Evolutionary conservation across 2,329 filamentous ascomycete genomes (phyloP).

Genomic region (Moelleriella libera): DNA sequence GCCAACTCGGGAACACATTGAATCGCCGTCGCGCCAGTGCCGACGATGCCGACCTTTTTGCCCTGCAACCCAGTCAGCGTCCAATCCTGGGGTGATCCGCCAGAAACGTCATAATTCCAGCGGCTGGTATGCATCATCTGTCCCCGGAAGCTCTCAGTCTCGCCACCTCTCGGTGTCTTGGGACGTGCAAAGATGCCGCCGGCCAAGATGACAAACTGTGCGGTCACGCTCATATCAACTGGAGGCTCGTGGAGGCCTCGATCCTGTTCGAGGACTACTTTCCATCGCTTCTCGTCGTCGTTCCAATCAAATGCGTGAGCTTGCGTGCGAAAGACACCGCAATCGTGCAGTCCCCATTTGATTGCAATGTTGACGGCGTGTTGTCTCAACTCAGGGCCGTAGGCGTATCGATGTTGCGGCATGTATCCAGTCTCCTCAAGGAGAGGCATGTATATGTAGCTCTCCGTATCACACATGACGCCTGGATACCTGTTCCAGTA

Average conservation of each 20-base stretch:
- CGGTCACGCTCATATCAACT: slow-evolving; percentile 15
- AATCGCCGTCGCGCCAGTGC: slow-evolving; percentile 35
- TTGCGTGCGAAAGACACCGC: slow-evolving; percentile 25
- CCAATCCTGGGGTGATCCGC: slow-evolving; percentile 23
- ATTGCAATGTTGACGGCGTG: slow-evolving; percentile 27
- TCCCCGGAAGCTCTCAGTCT: slow-evolving; percentile 25
- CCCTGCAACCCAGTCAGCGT: slow-evolving; percentile 28
- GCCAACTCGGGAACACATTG: slow-evolving; percentile 6
- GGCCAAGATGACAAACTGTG: slow-evolving; percentile 24
- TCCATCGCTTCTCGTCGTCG: slow-evolving; percentile 16
- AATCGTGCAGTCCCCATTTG: slow-evolving; percentile 23
- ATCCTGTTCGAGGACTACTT: slow-evolving; percentile 8
- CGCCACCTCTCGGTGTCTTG: slow-evolving; percentile 26
- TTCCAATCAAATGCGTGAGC: slow-evolving; percentile 31
- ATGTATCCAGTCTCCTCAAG: slow-evolving; percentile 47
- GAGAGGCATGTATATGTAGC: slow-evolving; percentile 44
- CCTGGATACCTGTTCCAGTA: slow-evolving; percentile 37
- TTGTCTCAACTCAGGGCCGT: slow-evolving; percentile 25
- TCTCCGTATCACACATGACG: slow-evolving; percentile 42
- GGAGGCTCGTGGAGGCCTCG: slow-evolving; percentile 9
- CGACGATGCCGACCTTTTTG: slow-evolving; percentile 32
- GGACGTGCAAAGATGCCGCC: slow-evolving; percentile 24
- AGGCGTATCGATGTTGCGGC: slow-evolving; percentile 33
- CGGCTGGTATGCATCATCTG: slow-evolving; percentile 29
- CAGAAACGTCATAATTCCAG: slow-evolving; percentile 29